Evolutionary conservation across 2,329 filamentous ascomycete genomes (phyloP).

Genomic region (Penicillium glabrum): DNA sequence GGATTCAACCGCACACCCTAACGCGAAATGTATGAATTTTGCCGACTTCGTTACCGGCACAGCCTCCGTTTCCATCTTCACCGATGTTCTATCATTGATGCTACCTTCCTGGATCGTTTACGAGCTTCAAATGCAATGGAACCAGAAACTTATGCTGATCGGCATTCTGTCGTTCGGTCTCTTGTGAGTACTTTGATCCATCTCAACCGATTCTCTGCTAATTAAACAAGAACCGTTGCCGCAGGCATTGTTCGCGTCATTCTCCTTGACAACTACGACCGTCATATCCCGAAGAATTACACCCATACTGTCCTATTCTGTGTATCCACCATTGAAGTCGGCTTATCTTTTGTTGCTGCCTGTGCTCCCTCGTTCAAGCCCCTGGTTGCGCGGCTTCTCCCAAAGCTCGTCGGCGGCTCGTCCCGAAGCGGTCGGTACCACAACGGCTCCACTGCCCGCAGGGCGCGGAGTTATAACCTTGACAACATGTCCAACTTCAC

Average conservation of each 20-base stretch:
- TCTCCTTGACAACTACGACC: constrained; percentile 7
- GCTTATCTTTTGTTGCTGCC: constrained; percentile 5
- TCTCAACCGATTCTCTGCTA: not conserved
- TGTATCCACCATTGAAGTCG: constrained; percentile 8
- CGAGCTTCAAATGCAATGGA: constrained; percentile 6
- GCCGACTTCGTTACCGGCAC: constrained; percentile 9
- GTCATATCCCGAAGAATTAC: constrained; percentile 1
- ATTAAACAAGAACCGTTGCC: constrained; percentile 2
- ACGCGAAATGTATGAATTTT: constrained; percentile 6
- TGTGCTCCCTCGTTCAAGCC: constrained; percentile 9
- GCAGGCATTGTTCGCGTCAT: constrained; percentile 6
- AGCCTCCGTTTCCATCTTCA: constrained; percentile 7
- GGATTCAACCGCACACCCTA: not conserved
- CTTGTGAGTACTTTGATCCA: not conserved
- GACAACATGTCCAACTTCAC: not conserved
- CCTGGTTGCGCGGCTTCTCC: constrained; percentile 1
- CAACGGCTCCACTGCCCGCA: not conserved
- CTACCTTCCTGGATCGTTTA: constrained; percentile 10
- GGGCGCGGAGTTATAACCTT: constrained; percentile 2
- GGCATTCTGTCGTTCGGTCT: constrained; percentile 10
- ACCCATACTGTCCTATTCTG: constrained; percentile 8
- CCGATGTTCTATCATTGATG: constrained; percentile 1
- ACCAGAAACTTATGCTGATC: constrained; percentile 7
- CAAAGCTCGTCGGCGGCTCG: constrained; percentile 1
- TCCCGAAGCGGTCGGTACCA: not conserved